These are phyloP conservation scores for Dittrichia graveolens DNA, from an alignment of 129 eudicot genomes.

Conservation along the genomic window DNA sequence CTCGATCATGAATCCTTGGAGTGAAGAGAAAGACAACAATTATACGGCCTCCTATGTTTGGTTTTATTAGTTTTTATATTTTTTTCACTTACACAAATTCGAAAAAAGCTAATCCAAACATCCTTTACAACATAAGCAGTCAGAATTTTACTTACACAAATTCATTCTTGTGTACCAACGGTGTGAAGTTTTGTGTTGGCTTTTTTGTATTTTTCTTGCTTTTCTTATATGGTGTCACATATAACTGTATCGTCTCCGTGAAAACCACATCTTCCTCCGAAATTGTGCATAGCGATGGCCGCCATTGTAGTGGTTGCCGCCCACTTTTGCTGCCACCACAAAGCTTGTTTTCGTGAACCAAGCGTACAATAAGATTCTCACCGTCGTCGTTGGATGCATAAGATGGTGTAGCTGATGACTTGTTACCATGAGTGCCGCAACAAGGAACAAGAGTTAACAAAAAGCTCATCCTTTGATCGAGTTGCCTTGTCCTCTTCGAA, in stretches of 20 bases:
- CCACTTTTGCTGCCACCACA: slow-evolving; percentile 17
- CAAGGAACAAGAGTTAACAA: slow-evolving; percentile 36
- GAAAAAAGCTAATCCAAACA: background rate
- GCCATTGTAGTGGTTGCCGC: slow-evolving; percentile 35
- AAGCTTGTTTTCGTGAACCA: slow-evolving; percentile 21
- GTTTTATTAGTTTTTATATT: no score
- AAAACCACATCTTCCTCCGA: slow-evolving; percentile 37
- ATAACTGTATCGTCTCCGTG: slow-evolving; percentile 33
- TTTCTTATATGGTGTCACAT: slow-evolving; percentile 22
- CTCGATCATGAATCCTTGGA: no score
- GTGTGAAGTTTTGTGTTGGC: background rate
- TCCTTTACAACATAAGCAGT: background rate
- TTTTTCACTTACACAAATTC: background rate
- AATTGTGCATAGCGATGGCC: slow-evolving; percentile 45
- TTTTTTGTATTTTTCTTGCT: slow-evolving; percentile 5
- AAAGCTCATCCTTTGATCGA: slow-evolving; percentile 36
- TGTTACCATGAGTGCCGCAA: slow-evolving; percentile 26
- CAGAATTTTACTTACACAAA: slow-evolving; percentile 21
- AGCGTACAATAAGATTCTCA: slow-evolving; percentile 17
- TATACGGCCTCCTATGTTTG: no score
- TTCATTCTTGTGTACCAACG: slow-evolving; percentile 19
- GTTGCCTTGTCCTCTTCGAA: background rate
- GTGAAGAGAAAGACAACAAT: no score
- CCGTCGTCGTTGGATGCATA: background rate
- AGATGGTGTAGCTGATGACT: slow-evolving; percentile 7